These are phyloP conservation scores for Cyanidium caldarium DNA, from an alignment of 23 red algal species.

Conservation along the genomic window DNA sequence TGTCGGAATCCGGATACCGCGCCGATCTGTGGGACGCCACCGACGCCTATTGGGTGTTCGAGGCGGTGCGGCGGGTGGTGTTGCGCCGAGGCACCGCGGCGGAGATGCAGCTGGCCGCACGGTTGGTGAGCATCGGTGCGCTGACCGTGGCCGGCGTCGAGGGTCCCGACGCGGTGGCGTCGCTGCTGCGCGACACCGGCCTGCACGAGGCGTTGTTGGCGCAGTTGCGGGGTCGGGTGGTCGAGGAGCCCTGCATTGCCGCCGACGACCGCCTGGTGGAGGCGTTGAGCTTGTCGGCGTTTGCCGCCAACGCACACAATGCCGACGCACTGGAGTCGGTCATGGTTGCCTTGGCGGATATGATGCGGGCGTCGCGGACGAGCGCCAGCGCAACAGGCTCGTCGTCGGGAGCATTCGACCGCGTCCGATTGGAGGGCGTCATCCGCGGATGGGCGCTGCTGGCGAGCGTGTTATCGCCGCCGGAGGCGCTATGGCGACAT, in stretches of 20 bases:
- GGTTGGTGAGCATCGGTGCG: neutral
- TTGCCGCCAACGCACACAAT: too few species aligned
- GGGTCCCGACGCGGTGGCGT: neutral
- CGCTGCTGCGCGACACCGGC: neutral
- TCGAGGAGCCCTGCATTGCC: too few species aligned
- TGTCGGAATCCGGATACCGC: neutral
- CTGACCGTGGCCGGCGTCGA: neutral
- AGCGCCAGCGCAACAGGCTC: neutral
- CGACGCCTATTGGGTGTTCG: neutral
- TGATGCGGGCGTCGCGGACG: neutral
- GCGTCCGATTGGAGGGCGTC: neutral
- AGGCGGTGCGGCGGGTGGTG: neutral
- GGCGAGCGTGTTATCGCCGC: neutral
- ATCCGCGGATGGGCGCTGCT: neutral
- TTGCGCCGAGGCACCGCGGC: neutral
- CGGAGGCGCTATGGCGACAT: too few species aligned
- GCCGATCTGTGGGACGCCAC: neutral
- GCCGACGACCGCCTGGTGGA: neutral
- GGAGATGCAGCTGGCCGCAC: neutral
- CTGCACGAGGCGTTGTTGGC: neutral
- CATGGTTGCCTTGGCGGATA: neutral
- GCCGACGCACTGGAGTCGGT: too few species aligned
- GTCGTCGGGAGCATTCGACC: neutral
- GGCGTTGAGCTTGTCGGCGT: neutral
- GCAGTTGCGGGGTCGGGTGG: too few species aligned